These are phyloP conservation scores for Saccharomycopsis microspora DNA, from an alignment of 805 yeast species.

Conservation along the genomic window DNA sequence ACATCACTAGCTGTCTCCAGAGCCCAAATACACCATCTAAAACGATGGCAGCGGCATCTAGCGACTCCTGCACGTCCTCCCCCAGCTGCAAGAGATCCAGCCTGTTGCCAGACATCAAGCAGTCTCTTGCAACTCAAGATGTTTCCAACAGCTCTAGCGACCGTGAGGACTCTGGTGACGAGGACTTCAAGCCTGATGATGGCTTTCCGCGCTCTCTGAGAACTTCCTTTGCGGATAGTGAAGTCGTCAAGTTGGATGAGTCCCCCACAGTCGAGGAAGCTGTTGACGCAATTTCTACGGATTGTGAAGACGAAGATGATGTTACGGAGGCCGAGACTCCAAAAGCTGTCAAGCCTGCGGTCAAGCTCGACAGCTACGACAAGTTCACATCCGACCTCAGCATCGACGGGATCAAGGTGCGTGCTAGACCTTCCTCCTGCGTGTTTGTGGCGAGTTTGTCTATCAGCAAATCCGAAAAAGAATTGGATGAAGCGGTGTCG, in stretches of 20 bases:
- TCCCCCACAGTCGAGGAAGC: neutral
- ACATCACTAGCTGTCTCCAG: too few relatives aligned
- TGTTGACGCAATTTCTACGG: neutral
- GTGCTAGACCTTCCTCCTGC: slow-evolving; percentile 74
- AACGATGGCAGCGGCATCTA: too few relatives aligned
- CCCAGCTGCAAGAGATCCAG: neutral
- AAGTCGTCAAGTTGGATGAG: neutral
- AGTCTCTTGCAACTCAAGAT: neutral
- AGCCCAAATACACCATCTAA: too few relatives aligned
- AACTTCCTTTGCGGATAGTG: slow-evolving; percentile 3
- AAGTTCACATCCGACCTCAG: slow-evolving; percentile 4
- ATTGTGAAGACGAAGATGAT: neutral
- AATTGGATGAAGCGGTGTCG: slow-evolving; percentile 56
- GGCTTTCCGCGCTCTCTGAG: neutral
- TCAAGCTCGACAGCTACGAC: neutral
- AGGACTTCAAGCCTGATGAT: neutral
- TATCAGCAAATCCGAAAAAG: slow-evolving; percentile 55
- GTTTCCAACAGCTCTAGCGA: neutral
- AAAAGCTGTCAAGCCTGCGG: neutral
- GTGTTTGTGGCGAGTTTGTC: slow-evolving; percentile 84
- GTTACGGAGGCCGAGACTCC: neutral
- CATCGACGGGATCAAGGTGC: slow-evolving; percentile 15
- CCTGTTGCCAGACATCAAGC: neutral
- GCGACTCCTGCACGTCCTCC: too few relatives aligned
- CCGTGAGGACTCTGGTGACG: neutral